Percentiles rank a stretch among this genome's conserved stretches.
phyloP scores from a whole-genome alignment of 1,139 yeast genomes.

The Protomyces gravidus region DNA sequence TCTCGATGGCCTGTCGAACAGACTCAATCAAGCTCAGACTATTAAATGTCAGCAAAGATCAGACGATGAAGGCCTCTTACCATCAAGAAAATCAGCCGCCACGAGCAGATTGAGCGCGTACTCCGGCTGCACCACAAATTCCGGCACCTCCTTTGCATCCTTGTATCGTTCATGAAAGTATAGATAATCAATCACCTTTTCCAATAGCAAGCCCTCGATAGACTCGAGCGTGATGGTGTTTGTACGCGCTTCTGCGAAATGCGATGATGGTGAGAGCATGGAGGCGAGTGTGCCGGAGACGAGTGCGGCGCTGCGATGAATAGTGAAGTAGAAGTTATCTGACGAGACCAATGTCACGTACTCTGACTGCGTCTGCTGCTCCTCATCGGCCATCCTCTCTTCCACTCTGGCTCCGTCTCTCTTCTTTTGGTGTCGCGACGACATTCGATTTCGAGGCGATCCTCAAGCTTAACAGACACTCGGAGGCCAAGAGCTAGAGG shows the following conservation, averaged over 20 bases:
- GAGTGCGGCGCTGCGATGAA: slow-evolving; percentile 68
- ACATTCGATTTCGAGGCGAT: no score
- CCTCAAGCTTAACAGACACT: no score
- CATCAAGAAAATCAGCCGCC: slow-evolving; percentile 84
- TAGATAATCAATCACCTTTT: slow-evolving; percentile 79
- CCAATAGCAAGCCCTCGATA: slow-evolving; percentile 46
- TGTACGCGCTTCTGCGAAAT: slow-evolving; percentile 30
- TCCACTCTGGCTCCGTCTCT: no score
- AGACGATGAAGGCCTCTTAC: slow-evolving; percentile 36
- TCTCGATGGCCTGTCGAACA: no score
- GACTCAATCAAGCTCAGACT: no score
- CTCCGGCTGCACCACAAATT: slow-evolving; percentile 87
- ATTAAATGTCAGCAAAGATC: neutral
- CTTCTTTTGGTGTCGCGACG: no score
- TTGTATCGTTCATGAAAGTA: slow-evolving; percentile 63
- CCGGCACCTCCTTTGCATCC: slow-evolving; percentile 59
- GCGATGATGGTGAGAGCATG: slow-evolving; percentile 46
- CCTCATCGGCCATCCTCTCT: neutral
- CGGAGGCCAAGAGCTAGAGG: no score
- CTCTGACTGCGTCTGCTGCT: slow-evolving; percentile 34
- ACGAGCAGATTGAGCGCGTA: slow-evolving; percentile 85
- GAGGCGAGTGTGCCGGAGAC: slow-evolving; percentile 76
- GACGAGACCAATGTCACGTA: slow-evolving; percentile 69
- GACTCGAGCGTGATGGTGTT: slow-evolving; percentile 31
- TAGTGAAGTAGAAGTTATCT: slow-evolving; percentile 63